Conservation (phyloP, 2,329 filamentous ascomycete species). For the Fusarium musae region DNA sequence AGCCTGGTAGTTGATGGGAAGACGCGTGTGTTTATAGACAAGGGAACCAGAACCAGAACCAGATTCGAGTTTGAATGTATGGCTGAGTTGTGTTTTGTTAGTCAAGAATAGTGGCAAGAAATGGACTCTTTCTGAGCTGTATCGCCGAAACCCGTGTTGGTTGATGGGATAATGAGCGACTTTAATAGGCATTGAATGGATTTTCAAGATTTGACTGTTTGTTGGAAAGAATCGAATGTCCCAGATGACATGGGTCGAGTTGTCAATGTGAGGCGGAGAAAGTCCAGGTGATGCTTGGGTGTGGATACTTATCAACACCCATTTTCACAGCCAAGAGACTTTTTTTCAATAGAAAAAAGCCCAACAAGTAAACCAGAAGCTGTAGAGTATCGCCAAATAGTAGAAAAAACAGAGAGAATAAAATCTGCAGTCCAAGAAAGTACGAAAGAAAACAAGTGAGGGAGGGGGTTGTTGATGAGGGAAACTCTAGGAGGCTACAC, state of each 20-base stretch:
- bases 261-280: slow-evolving; percentile 31
- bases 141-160: neutral
- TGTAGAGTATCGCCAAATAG: neutral
- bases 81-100: slow-evolving; percentile 6
- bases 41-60: slow-evolving; percentile 20
- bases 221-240: neutral
- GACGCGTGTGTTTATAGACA: slow-evolving; percentile 25
- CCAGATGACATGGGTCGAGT: slow-evolving; percentile 35
- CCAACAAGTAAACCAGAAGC: neutral
- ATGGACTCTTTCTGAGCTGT: neutral
- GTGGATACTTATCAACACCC: slow-evolving; percentile 37
- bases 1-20: slow-evolving; percentile 16
- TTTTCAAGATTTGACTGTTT: slow-evolving; percentile 1
- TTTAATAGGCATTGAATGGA: neutral
- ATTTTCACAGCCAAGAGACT: neutral
- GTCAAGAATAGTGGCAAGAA: neutral
- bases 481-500: slow-evolving; percentile 49
- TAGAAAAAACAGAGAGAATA: neutral
- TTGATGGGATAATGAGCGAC: neutral
- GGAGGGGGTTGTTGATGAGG: slow-evolving; percentile 45
- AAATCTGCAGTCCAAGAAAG: slow-evolving; percentile 12
- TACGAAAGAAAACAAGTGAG: slow-evolving; percentile 31
- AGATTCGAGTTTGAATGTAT: neutral
- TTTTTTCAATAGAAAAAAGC: slow-evolving; percentile 6
- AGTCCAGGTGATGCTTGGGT: slow-evolving; percentile 35